Percentiles rank a stretch among this genome's conserved stretches.
Conservation (phyloP, 495 filamentous ascomycete species). For the Penicillium malachiteum region DNA sequence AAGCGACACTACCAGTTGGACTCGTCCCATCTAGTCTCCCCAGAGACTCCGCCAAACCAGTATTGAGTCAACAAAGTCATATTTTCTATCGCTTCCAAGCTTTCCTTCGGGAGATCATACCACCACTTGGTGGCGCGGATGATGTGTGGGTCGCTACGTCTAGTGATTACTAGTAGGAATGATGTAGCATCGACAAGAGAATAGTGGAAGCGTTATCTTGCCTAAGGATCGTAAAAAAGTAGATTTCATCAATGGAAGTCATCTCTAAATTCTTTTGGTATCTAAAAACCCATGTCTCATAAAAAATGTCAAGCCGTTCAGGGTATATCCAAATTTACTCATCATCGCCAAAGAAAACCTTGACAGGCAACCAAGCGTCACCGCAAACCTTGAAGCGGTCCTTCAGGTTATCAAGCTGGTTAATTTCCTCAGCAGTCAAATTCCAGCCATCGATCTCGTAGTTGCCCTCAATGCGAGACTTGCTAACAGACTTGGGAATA, state of each 20-base stretch:
- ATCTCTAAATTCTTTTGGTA: slow-evolving; percentile 16
- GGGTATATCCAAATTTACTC: slow-evolving; percentile 49
- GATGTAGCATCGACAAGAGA: no score
- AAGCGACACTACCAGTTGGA: no score
- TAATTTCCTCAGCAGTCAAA: slow-evolving; percentile 62
- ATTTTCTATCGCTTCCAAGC: no score
- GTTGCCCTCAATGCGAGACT: slow-evolving; percentile 62
- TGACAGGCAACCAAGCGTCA: slow-evolving; percentile 68
- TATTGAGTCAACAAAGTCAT: no score
- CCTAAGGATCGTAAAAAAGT: background rate
- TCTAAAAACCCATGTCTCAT: slow-evolving; percentile 16
- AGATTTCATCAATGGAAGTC: no score
- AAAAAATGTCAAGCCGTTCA: background rate
- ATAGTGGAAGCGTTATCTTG: no score
- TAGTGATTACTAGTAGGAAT: no score
- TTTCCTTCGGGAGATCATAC: no score
- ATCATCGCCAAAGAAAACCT: slow-evolving; percentile 87
- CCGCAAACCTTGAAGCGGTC: slow-evolving; percentile 74
- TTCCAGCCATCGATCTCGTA: slow-evolving; percentile 65
- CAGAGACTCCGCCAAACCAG: no score
- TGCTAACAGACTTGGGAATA: slow-evolving; percentile 67
- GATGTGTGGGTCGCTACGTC: no score
- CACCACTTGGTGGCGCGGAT: no score
- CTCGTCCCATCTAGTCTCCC: no score
- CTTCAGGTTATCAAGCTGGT: slow-evolving; percentile 59